phyloP scores from a whole-genome alignment of 345 rosid genomes.

The Lumnitzera littorea region DNA sequence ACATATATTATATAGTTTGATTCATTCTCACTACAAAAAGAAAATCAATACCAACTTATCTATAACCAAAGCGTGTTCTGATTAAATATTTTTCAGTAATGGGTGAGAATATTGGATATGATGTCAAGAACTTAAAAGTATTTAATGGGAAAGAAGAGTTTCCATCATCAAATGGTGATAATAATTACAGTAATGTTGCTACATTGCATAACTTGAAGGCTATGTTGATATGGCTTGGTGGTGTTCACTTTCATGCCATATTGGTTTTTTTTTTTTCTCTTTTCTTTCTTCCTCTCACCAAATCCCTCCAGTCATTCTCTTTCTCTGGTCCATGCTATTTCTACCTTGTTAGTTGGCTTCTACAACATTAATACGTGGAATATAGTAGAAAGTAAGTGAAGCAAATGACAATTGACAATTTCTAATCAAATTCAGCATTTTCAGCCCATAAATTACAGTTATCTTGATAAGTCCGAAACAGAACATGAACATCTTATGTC shows the following conservation, averaged over 20 bases:
- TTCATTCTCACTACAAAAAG: too few relatives aligned
- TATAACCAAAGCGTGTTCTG: too few relatives aligned
- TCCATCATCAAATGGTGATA: conserved; percentile 19
- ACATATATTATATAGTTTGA: too few relatives aligned
- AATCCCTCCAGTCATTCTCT: conserved; percentile 29
- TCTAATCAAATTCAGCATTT: too few relatives aligned
- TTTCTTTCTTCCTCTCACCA: conserved; percentile 54
- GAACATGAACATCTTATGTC: too few relatives aligned
- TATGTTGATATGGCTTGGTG: conserved; percentile 60
- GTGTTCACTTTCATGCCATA: conserved; percentile 55
- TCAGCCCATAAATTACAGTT: too few relatives aligned
- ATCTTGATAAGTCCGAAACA: too few relatives aligned
- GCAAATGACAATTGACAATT: too few relatives aligned
- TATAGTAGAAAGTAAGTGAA: too few relatives aligned
- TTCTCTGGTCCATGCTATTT: background rate
- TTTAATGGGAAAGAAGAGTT: conserved; percentile 31
- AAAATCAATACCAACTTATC: too few relatives aligned
- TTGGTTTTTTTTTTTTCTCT: conserved; percentile 27
- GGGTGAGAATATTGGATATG: conserved; percentile 2
- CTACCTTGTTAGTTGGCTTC: background rate
- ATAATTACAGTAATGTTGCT: too few relatives aligned
- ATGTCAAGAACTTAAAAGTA: conserved; percentile 8
- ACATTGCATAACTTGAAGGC: conserved; percentile 28
- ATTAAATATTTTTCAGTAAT: conserved; percentile 2
- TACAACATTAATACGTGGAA: background rate